These are phyloP conservation scores for Termitomyces sp. DNA, from an alignment of 768 basidiomycete species.

Conservation along the genomic window DNA sequence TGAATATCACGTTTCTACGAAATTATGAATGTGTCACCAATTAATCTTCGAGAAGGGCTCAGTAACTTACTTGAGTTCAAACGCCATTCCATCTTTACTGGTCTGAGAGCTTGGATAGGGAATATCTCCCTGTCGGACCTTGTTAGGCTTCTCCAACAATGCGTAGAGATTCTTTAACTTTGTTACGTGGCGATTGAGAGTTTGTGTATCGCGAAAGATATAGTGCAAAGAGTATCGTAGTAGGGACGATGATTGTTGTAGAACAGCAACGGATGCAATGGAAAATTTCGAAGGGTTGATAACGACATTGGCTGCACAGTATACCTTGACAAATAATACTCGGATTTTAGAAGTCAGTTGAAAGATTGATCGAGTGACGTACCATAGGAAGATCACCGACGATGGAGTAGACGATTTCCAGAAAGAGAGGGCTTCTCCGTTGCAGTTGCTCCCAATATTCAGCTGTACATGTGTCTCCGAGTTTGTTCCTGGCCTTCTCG, in stretches of 20 bases:
- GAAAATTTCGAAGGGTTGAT: conserved; percentile 28
- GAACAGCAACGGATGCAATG: conserved; percentile 31
- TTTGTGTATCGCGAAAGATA: conserved; percentile 13
- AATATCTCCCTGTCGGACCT: conserved; percentile 19
- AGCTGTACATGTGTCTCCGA: conserved; percentile 18
- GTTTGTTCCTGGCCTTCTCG: conserved; percentile 14
- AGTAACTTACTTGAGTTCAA: conserved; percentile 20
- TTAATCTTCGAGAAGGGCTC: background rate
- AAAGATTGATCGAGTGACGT: background rate
- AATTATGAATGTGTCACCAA: background rate
- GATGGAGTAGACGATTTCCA: conserved; percentile 12
- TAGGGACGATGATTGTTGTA: conserved; percentile 29
- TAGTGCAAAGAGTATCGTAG: conserved; percentile 20
- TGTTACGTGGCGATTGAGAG: conserved; percentile 18
- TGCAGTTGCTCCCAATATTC: conserved; percentile 16
- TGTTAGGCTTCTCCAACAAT: conserved; percentile 14
- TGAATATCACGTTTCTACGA: conserved; percentile 44
- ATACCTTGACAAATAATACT: conserved; percentile 20
- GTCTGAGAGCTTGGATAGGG: conserved; percentile 17
- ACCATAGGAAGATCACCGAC: conserved; percentile 28
- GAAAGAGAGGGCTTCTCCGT: conserved; percentile 4
- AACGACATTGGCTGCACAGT: conserved; percentile 27
- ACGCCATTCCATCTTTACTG: conserved; percentile 20
- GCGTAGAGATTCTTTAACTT: conserved; percentile 28
- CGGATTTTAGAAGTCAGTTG: background rate